Conservation (phyloP, 179 eudicot species). For the Beta lomatogona region DNA sequence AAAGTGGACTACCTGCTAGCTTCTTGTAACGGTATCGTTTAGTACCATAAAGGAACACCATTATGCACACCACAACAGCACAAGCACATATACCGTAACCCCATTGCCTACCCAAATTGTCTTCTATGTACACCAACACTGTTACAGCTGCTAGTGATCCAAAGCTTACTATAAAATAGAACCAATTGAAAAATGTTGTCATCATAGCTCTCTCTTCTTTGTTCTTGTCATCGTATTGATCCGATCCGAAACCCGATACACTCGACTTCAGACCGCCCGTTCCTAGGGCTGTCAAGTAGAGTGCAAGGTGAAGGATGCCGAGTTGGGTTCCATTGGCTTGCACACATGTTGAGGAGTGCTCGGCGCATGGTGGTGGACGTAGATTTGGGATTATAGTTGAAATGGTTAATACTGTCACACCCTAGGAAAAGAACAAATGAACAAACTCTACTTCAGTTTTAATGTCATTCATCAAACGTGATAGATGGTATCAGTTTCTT, state of each 20-base stretch:
- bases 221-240: constrained; percentile 45
- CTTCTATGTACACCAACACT: constrained; percentile 80
- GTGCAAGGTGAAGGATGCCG: constrained; percentile 55
- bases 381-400: constrained; percentile 76
- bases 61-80: constrained; percentile 50
- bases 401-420: constrained; percentile 74
- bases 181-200: constrained; percentile 50
- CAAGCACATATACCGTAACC: constrained; percentile 84
- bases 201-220: constrained; percentile 40
- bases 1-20: constrained; percentile 81
- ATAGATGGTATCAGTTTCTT: too few species aligned
- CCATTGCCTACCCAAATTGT: constrained; percentile 81
- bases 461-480: too few species aligned
- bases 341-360: constrained; percentile 40
- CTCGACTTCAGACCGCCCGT: constrained; percentile 52
- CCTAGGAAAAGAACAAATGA: constrained; percentile 37
- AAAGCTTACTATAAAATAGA: constrained; percentile 49
- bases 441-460: background rate
- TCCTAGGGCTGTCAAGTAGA: constrained; percentile 61
- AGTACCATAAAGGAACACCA: constrained; percentile 60
- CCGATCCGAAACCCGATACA: constrained; percentile 56
- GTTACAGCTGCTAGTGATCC: constrained; percentile 80
- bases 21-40: constrained; percentile 81
- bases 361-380: constrained; percentile 66
- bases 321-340: constrained; percentile 55